These are phyloP conservation scores for Saprolegnia parasitica DNA, from an alignment of 352 stramenopile species.

Conservation along the genomic window DNA sequence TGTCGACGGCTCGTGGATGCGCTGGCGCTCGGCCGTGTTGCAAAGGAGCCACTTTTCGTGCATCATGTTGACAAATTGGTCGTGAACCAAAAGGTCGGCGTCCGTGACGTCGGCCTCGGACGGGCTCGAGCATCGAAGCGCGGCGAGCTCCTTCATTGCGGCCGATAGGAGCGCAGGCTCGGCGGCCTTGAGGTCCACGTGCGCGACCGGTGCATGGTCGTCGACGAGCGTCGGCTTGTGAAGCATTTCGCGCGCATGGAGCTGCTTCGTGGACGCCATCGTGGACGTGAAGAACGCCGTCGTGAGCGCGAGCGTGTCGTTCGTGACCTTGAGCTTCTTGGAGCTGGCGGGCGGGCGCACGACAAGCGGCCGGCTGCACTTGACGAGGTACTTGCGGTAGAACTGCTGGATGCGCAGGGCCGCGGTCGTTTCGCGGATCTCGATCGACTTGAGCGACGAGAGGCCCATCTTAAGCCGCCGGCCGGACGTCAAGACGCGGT, in stretches of 20 bases:
- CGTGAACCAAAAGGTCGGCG: constrained; percentile 14
- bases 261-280: constrained; percentile 27
- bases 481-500: neutral
- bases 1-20: neutral
- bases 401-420: constrained; percentile 53
- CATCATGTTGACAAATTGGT: constrained; percentile 26
- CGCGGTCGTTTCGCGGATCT: neutral
- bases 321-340: constrained; percentile 28
- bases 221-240: constrained; percentile 26
- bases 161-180: neutral
- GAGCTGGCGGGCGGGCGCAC: constrained; percentile 30
- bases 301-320: constrained; percentile 22
- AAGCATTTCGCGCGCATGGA: constrained; percentile 35
- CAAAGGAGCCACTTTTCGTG: constrained; percentile 20
- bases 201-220: constrained; percentile 30
- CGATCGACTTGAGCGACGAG: neutral
- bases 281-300: constrained; percentile 6
- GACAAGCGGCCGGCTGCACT: constrained; percentile 54
- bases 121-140: constrained; percentile 3
- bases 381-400: constrained; percentile 70
- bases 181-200: neutral
- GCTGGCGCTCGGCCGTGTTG: constrained; percentile 5
- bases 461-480: neutral
- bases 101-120: constrained; percentile 14
- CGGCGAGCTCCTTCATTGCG: constrained; percentile 11